Evolutionary conservation across 352 stramenopile species (phyloP), one percentile per base, ranked within the genome.

Genomic region (Globisporangium recalcitrans): DNA sequence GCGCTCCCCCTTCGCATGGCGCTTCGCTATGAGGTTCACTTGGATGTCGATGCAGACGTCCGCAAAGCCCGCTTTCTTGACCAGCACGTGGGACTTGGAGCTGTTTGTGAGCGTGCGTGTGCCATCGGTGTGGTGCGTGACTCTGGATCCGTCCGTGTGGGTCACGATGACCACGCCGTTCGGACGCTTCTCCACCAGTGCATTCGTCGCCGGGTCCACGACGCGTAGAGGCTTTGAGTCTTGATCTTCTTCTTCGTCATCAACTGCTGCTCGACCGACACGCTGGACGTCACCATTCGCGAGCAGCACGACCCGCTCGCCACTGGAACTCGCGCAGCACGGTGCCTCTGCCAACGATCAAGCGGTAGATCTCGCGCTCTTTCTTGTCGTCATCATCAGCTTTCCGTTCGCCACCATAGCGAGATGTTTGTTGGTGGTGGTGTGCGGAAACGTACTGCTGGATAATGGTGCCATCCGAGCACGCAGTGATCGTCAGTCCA

Each of bases 41-140:
- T 78, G 77, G 10, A 93, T 49, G 54, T 93, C 80, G n/a, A 90
- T 72, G 55, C 67, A 85, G 26, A 91, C 80, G 56, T 90, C 73
- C 0, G 82, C 74, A 56, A 82, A 85, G 4, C 73, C 67, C 21
- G 53, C 56, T 55, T 88, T 85, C 24, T 65, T 74, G 14, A 91
- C 72, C 9, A 91, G 62, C 21, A 90, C 64, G 47, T 90, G 80
- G 0, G 78, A 76, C 4, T 64, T 69, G 10, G 62, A 49, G 24
- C 75, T 44, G 22, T 83, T 90, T 38, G 67, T 71, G 42, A 72
- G 72, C 64, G 91, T 91, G 16, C 70, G 69, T 19, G 82, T 91
- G 49, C 84, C 84, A 54, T 93, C 80, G 0, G 63, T 38, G 54
- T 93, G 84, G 62, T 91, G 86, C 13, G 72, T 78, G 47, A 80